These are phyloP conservation scores for Pyrus betulifolia DNA, from an alignment of 306 rosid genomes.

Conservation along the genomic window DNA sequence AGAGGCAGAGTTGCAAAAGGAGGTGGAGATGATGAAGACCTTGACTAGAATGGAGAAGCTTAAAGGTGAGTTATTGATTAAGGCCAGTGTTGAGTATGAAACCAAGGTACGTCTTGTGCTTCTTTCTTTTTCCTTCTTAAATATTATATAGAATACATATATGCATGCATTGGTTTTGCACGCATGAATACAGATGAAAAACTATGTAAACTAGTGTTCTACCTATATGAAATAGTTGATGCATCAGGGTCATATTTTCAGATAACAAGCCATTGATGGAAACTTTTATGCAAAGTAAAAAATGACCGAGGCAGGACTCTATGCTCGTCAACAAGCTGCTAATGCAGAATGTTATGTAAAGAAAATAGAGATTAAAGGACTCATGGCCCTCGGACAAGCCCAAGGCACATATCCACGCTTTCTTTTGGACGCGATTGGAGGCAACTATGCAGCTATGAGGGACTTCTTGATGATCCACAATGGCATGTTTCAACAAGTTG, in stretches of 20 bases:
- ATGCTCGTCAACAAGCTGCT: constrained; percentile 24
- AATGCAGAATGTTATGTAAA: constrained; percentile 28
- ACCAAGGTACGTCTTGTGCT: background rate
- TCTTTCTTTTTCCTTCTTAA: too few relatives aligned
- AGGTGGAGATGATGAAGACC: constrained; percentile 24
- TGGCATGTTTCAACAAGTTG: constrained; percentile 25
- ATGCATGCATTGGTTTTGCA: too few relatives aligned
- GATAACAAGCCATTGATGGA: constrained; percentile 13
- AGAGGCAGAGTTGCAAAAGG: constrained; percentile 21
- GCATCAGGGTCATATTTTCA: too few relatives aligned
- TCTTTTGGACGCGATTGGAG: constrained; percentile 9
- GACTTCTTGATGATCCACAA: constrained; percentile 27
- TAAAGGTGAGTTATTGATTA: background rate
- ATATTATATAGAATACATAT: too few relatives aligned
- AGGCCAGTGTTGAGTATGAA: constrained; percentile 3
- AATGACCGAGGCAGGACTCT: constrained; percentile 20
- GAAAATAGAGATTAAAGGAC: constrained; percentile 30
- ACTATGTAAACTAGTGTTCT: too few relatives aligned
- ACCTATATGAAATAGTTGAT: too few relatives aligned
- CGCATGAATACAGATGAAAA: too few relatives aligned
- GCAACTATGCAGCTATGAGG: constrained; percentile 18
- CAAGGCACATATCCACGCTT: constrained; percentile 20
- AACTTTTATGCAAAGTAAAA: constrained; percentile 23
- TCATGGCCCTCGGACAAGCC: constrained; percentile 25
- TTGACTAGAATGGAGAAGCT: background rate